These are phyloP conservation scores for Calonectria fujianensis DNA, from an alignment of 2,329 filamentous ascomycete genomes.

Conservation along the genomic window DNA sequence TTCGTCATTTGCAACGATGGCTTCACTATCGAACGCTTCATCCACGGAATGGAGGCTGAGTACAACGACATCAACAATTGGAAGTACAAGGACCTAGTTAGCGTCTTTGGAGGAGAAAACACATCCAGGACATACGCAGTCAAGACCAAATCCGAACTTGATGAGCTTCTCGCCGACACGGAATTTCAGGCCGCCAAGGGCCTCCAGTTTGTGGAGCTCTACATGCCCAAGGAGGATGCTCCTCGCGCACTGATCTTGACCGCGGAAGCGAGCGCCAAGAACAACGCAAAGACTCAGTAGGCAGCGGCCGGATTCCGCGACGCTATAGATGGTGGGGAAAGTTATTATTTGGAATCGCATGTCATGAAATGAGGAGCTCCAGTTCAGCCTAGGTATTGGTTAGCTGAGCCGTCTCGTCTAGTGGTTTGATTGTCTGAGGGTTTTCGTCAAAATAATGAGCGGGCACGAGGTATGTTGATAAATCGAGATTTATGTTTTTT, in stretches of 20 bases:
- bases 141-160: conserved; percentile 81
- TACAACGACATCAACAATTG: conserved; percentile 90
- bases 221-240: conserved; percentile 87
- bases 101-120: conserved; percentile 79
- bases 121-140: conserved; percentile 79
- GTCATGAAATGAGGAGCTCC: conserved; percentile 28
- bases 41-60: conserved; percentile 85
- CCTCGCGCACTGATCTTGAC: conserved; percentile 82
- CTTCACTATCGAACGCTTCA: conserved; percentile 91
- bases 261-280: conserved; percentile 81
- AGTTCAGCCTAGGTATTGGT: conserved; percentile 33
- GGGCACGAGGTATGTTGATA: conserved; percentile 22
- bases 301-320: conserved; percentile 32
- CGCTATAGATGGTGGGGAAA: conserved; percentile 35
- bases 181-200: conserved; percentile 75
- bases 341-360: conserved; percentile 45
- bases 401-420: conserved; percentile 36
- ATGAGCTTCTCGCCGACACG: conserved; percentile 77
- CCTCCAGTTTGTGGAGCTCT: conserved; percentile 85
- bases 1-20: conserved; percentile 93
- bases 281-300: conserved; percentile 72
- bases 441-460: conserved; percentile 23
- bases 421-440: conserved; percentile 20
- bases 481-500: conserved; percentile 6
- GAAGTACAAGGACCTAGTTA: conserved; percentile 82